phyloP scores from a whole-genome alignment of 306 rosid species.

The Sesbania bispinosa region DNA sequence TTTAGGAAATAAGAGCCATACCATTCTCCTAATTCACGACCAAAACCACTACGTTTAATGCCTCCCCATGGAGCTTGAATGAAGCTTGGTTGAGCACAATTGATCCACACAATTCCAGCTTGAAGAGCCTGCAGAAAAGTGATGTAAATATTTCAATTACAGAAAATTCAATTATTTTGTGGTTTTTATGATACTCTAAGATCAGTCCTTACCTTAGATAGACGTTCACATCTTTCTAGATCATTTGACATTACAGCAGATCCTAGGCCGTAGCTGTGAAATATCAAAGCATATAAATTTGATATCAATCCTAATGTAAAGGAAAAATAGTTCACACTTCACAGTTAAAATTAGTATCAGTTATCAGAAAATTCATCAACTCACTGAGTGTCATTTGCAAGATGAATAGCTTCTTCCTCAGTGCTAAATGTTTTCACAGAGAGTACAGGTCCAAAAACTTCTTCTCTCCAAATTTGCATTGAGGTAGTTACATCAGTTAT shows the following conservation, averaged over 20 bases:
- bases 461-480: conserved; percentile 98
- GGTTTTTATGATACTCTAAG: conserved; percentile 13
- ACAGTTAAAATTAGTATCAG: not conserved
- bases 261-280: conserved; percentile 78
- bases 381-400: conserved; percentile 85
- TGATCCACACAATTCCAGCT: conserved; percentile 91
- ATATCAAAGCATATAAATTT: conserved; percentile 24
- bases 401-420: conserved; percentile 88
- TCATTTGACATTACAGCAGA: conserved; percentile 90
- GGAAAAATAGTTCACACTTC: not conserved
- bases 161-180: not conserved
- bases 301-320: conserved; percentile 10
- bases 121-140: conserved; percentile 60
- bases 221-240: conserved; percentile 89
- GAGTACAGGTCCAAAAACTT: conserved; percentile 93
- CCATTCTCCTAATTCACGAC: conserved; percentile 99
- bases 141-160: not conserved
- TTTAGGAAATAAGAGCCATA: conserved; percentile 30
- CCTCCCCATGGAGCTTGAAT: conserved; percentile 99
- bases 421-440: conserved; percentile 86
- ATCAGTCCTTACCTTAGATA: conserved; percentile 63
- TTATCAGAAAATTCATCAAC: conserved; percentile 28
- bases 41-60: conserved; percentile 89
- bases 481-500: conserved; percentile 74
- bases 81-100: conserved; percentile 98